Evolutionary conservation across 225 moss, liverwort and hornwort genomes (phyloP).

Genomic region (Sphagnum tenellum): DNA sequence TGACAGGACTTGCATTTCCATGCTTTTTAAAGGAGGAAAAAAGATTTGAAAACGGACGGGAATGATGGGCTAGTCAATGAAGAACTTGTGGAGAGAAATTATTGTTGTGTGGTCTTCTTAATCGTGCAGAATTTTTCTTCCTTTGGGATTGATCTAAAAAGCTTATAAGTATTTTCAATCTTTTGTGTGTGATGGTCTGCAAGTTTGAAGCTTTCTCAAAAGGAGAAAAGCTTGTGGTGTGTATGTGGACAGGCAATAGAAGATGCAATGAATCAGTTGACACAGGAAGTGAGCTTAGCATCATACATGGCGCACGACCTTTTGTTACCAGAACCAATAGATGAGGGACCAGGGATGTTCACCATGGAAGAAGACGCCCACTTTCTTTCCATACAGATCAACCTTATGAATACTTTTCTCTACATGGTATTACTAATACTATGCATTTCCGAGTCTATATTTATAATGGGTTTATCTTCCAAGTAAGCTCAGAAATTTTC

Average conservation of each 20-base stretch:
- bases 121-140: not conserved
- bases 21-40: too few relatives aligned
- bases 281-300: conserved; percentile 37
- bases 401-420: conserved; percentile 54
- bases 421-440: conserved; percentile 33
- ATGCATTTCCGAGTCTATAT: not conserved
- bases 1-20: not conserved
- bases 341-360: conserved; percentile 32
- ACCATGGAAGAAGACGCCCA: conserved; percentile 42
- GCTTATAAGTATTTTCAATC: not conserved
- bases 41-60: too few relatives aligned
- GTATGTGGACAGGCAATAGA: conserved; percentile 38
- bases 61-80: not conserved
- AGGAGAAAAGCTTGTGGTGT: not conserved
- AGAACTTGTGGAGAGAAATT: not conserved
- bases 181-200: too few relatives aligned
- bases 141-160: not conserved
- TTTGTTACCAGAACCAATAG: conserved; percentile 46
- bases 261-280: conserved; percentile 41
- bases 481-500: not conserved
- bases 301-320: conserved; percentile 54
- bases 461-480: not conserved
- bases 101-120: not conserved
- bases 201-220: not conserved
- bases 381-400: conserved; percentile 53